phyloP scores from a whole-genome alignment of 2,329 filamentous ascomycete genomes.

The Nannizziopsis barbatae region DNA sequence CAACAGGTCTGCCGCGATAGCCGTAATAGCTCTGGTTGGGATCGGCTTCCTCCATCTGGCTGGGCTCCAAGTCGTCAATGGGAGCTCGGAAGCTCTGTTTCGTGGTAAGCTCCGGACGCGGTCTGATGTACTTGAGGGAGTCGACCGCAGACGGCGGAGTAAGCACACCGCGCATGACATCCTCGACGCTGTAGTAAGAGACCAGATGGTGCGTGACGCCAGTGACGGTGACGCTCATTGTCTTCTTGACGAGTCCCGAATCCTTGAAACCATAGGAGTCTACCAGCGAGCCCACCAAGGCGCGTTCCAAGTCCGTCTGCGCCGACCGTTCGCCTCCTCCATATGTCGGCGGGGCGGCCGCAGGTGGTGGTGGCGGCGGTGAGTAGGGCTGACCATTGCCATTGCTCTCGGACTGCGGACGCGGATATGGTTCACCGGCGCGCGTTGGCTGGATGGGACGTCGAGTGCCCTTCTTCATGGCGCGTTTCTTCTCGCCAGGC shows the following conservation, averaged over 20 bases:
- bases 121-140: slow-evolving; percentile 40
- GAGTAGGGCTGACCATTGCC: slow-evolving; percentile 26
- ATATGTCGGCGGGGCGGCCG: slow-evolving; percentile 17
- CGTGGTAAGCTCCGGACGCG: slow-evolving; percentile 48
- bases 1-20: slow-evolving; percentile 30
- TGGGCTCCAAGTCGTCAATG: slow-evolving; percentile 49
- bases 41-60: slow-evolving; percentile 29
- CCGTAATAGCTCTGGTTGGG: slow-evolving; percentile 31
- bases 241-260: slow-evolving; percentile 80
- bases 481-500: slow-evolving; percentile 74
- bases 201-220: slow-evolving; percentile 75
- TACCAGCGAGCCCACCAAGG: slow-evolving; percentile 69
- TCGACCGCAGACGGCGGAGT: slow-evolving; percentile 48
- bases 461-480: slow-evolving; percentile 56
- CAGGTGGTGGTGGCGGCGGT: slow-evolving; percentile 20
- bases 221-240: slow-evolving; percentile 66
- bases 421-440: slow-evolving; percentile 44
- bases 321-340: slow-evolving; percentile 26
- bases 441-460: slow-evolving; percentile 33
- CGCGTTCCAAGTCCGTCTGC: slow-evolving; percentile 42
- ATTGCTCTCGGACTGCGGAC: slow-evolving; percentile 29
- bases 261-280: slow-evolving; percentile 83
- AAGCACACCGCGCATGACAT: slow-evolving; percentile 56
- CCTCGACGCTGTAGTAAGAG: slow-evolving; percentile 74
- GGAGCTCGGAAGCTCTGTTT: slow-evolving; percentile 57